These are phyloP conservation scores for Sicyos baderoa DNA, from an alignment of 306 rosid genomes.

Conservation along the genomic window DNA sequence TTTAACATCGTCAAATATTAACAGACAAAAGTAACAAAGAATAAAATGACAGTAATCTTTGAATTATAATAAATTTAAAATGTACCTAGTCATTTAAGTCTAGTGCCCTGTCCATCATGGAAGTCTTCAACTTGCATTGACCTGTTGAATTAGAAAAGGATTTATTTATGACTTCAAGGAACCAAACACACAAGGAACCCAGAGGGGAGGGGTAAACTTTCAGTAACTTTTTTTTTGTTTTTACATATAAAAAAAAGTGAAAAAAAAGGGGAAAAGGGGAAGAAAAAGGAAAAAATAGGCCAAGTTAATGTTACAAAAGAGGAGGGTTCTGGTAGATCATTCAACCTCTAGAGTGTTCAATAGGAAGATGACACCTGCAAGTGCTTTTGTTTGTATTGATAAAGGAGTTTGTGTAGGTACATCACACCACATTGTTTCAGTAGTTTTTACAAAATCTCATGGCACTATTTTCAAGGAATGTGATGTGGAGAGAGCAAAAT, in stretches of 20 bases:
- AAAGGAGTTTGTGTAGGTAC: slow-evolving; percentile 11
- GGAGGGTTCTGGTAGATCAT: slow-evolving; percentile 14
- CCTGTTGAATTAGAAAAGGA: background rate
- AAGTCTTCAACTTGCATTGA: slow-evolving; percentile 14
- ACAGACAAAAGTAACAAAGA: no score
- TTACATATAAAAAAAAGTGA: no score
- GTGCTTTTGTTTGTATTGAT: slow-evolving; percentile 3
- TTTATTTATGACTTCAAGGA: slow-evolving; percentile 10
- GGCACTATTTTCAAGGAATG: slow-evolving; percentile 20
- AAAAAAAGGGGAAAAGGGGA: no score
- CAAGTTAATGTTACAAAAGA: no score
- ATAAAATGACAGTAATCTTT: no score
- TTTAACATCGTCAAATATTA: no score
- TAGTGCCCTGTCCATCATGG: slow-evolving; percentile 1
- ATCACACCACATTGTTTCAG: slow-evolving; percentile 15
- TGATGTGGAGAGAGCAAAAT: slow-evolving; percentile 19
- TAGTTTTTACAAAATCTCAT: slow-evolving; percentile 15
- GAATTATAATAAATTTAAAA: no score
- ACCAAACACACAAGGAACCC: no score
- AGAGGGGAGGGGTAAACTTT: background rate
- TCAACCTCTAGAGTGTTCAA: slow-evolving; percentile 7
- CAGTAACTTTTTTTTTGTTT: no score
- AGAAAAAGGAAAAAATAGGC: no score
- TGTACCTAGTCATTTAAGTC: background rate
- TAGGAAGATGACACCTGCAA: slow-evolving; percentile 12